A percentile compares a stretch with the other conserved stretches of the same genome.
phyloP scores from a whole-genome alignment of 1,139 yeast genomes.

The Geotrichum phurueaensis region DNA sequence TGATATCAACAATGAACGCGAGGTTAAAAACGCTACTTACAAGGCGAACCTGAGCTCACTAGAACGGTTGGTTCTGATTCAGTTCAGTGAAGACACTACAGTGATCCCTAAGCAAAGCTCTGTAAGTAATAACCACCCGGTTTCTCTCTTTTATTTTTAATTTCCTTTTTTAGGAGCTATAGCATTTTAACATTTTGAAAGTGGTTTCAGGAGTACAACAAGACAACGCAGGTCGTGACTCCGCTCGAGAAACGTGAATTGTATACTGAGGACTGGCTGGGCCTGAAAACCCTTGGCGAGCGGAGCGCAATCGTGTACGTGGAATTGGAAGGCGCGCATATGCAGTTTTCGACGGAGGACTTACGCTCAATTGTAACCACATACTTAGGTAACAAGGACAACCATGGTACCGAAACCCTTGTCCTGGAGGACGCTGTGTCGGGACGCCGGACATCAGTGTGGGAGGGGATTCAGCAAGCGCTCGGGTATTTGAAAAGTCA shows the following conservation, averaged over 20 bases:
- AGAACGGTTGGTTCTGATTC: slow-evolving; percentile 52
- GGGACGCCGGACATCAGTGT: neutral
- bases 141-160: neutral
- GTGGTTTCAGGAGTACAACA: slow-evolving; percentile 53
- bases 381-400: neutral
- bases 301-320: slow-evolving; percentile 45
- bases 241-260: slow-evolving; percentile 47
- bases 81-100: slow-evolving; percentile 57
- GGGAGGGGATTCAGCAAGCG: neutral
- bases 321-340: slow-evolving; percentile 56
- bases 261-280: slow-evolving; percentile 53
- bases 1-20: slow-evolving; percentile 58
- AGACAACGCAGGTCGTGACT: slow-evolving; percentile 39
- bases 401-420: too few species aligned
- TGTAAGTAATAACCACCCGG: slow-evolving; percentile 28
- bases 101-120: slow-evolving; percentile 70
- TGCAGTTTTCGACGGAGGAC: slow-evolving; percentile 43
- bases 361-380: neutral
- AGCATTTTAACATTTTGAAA: slow-evolving; percentile 4
- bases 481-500: neutral
- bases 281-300: slow-evolving; percentile 46
- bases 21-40: slow-evolving; percentile 37
- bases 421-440: neutral
- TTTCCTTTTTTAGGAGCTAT: neutral
- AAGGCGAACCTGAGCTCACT: slow-evolving; percentile 41